Evolutionary conservation across 345 rosid genomes (phyloP).

Genomic region (Erucastrum elatum): DNA sequence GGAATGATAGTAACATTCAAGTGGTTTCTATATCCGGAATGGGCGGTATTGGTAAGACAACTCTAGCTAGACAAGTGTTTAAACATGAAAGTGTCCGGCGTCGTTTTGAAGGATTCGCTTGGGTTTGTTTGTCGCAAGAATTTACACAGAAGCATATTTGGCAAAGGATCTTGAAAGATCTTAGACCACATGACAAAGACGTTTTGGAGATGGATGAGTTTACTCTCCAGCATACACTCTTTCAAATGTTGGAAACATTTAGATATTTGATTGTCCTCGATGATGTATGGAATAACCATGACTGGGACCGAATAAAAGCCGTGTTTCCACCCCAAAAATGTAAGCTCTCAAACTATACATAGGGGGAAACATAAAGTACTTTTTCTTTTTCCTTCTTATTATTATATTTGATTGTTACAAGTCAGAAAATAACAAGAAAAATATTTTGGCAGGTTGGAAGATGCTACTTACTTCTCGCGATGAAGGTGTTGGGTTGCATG

Average conservation of each 20-base stretch:
- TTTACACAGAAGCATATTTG: not conserved
- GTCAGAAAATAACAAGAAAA: not conserved
- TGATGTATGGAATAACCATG: not conserved
- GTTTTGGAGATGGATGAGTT: not conserved
- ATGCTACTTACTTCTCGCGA: slow-evolving; percentile 46
- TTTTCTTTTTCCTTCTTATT: not conserved
- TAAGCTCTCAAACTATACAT: too few species aligned
- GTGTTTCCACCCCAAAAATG: too few species aligned
- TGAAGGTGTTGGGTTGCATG: slow-evolving; percentile 28
- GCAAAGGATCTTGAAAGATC: not conserved
- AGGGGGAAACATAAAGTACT: too few species aligned
- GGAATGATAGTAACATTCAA: not conserved
- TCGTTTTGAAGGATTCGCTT: not conserved
- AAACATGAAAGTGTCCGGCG: not conserved
- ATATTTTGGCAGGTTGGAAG: slow-evolving; percentile 34
- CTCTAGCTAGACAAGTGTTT: not conserved
- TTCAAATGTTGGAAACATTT: not conserved
- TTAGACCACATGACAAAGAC: not conserved
- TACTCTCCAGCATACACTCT: not conserved
- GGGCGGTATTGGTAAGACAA: not conserved
- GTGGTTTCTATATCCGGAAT: not conserved
- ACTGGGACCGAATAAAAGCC: not conserved
- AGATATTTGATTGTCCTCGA: not conserved
- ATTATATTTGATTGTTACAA: not conserved
- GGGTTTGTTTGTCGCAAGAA: not conserved